These are phyloP conservation scores for Creolimax fragrantissima DNA, from an alignment of 78 protist genomes.

Conservation along the genomic window DNA sequence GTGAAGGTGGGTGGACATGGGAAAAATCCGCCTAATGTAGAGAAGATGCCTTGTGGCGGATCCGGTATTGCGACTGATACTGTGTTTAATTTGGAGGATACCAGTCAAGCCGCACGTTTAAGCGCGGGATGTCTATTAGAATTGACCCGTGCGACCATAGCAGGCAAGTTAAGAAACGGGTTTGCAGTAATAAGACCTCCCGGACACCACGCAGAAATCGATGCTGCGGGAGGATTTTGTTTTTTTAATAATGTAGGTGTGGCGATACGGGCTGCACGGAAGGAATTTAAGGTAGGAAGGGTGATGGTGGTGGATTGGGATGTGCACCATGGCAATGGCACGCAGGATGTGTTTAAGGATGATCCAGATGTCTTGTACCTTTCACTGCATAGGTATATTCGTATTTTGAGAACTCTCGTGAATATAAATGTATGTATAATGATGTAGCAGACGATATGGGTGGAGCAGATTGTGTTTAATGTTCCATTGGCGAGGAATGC, in stretches of 20 bases:
- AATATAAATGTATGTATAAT: too few species aligned
- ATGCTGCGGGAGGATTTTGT: conserved; percentile 8
- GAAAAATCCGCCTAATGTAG: neutral
- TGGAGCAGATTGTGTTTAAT: too few species aligned
- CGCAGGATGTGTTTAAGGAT: conserved; percentile 32
- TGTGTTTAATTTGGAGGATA: conserved; percentile 1
- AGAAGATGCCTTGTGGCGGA: conserved; percentile 22
- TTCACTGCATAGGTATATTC: conserved; percentile 37
- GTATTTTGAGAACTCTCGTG: too few species aligned
- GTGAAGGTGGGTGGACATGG: neutral
- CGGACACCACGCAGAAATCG: conserved; percentile 10
- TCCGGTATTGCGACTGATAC: conserved; percentile 21
- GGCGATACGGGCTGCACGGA: neutral
- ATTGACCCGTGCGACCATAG: neutral
- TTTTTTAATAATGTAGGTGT: conserved; percentile 5
- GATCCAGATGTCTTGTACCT: conserved; percentile 26
- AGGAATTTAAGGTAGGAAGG: too few species aligned
- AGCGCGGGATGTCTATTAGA: neutral
- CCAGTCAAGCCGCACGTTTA: neutral
- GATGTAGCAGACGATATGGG: too few species aligned
- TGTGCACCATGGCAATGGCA: conserved; percentile 52
- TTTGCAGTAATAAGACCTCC: conserved; percentile 25
- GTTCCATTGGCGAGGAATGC: too few species aligned
- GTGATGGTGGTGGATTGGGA: conserved; percentile 23
- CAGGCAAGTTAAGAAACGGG: neutral